Evolutionary conservation across 202 grass and related monocot species (phyloP).

Genomic region (Eragrostis tef): DNA sequence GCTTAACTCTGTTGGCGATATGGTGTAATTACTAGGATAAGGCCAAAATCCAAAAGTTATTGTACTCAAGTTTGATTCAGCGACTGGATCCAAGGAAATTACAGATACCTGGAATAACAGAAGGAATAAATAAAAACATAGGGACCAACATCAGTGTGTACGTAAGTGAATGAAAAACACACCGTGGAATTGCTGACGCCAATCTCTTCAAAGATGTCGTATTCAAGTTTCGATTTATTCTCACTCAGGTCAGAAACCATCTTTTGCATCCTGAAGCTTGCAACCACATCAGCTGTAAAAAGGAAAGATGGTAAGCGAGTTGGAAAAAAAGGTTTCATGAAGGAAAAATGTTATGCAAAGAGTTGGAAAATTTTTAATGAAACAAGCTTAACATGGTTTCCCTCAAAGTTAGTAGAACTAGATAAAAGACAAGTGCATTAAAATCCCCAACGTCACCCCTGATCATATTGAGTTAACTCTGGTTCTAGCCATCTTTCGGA

Average conservation of each 20-base stretch:
- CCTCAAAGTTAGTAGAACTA: not conserved
- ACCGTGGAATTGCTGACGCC: constrained; percentile 63
- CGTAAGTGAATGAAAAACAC: constrained; percentile 44
- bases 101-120: constrained; percentile 62
- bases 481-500: too few species aligned
- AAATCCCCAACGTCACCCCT: not conserved
- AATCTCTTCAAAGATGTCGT: constrained; percentile 87
- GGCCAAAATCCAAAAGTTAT: constrained; percentile 73
- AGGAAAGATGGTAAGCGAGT: constrained; percentile 5
- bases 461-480: not conserved
- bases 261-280: constrained; percentile 73
- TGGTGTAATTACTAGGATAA: constrained; percentile 68
- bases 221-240: constrained; percentile 68
- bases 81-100: constrained; percentile 57
- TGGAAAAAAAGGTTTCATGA: not conserved
- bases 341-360: too few species aligned
- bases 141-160: not conserved
- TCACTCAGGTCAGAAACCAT: constrained; percentile 52
- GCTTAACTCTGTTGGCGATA: constrained; percentile 64
- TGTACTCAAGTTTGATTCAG: constrained; percentile 66
- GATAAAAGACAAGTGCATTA: not conserved
- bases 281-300: constrained; percentile 71
- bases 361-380: too few species aligned
- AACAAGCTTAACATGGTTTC: constrained; percentile 1
- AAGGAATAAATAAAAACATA: constrained; percentile 32